Percentiles rank a stretch among this genome's conserved stretches.
Evolutionary conservation across 768 basidiomycete species (phyloP).

Genomic region (Kondoa malvinella): DNA sequence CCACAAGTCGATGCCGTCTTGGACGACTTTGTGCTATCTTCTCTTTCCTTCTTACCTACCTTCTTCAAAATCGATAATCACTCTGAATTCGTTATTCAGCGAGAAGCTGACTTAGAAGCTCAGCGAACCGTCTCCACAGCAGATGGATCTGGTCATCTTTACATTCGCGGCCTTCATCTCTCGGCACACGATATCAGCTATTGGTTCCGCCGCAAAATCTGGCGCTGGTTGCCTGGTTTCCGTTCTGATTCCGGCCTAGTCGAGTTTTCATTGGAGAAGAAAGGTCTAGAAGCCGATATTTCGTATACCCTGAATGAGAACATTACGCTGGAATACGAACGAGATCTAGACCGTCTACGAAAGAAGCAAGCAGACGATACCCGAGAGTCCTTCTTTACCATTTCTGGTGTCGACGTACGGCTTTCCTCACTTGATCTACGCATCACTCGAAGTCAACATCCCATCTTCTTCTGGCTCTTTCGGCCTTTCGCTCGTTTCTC

Average conservation of each 20-base stretch:
- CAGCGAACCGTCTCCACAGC: neutral
- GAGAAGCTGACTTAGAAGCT: conserved; percentile 1
- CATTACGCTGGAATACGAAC: neutral
- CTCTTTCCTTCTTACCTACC: neutral
- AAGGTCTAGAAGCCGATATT: neutral
- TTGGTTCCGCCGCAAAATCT: conserved; percentile 4
- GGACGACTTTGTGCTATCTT: conserved; percentile 1
- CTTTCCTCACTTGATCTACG: neutral
- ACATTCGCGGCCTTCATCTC: conserved; percentile 6
- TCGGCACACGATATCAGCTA: neutral
- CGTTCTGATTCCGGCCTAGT: neutral
- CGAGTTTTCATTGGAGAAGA: neutral
- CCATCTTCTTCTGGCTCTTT: neutral
- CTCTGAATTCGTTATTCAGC: neutral
- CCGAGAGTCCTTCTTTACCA: neutral
- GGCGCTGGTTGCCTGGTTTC: conserved; percentile 1
- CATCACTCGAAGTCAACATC: neutral
- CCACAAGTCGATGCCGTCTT: neutral
- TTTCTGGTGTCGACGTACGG: neutral
- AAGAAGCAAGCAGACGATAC: neutral
- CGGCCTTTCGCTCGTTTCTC: neutral
- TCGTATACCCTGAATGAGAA: neutral
- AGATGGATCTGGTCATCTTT: neutral
- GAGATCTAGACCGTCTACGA: neutral
- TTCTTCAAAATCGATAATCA: neutral